phyloP scores from a whole-genome alignment of 345 rosid species.

The Moringa oleifera region DNA sequence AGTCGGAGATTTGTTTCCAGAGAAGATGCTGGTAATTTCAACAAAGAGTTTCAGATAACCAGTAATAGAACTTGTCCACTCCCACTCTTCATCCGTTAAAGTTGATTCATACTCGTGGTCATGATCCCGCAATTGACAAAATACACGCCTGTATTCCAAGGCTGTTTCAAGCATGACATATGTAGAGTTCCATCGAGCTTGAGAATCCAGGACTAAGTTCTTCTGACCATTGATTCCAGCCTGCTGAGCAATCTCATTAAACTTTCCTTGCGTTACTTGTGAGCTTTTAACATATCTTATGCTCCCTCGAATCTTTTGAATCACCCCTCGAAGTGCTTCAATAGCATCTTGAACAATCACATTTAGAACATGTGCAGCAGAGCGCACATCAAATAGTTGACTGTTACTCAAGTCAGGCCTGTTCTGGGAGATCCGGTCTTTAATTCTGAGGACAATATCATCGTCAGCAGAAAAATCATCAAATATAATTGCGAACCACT shows the following conservation, averaged over 20 bases:
- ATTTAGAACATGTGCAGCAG: constrained; percentile 61
- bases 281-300: constrained; percentile 77
- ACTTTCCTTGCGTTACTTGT: constrained; percentile 52
- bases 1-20: constrained; percentile 57
- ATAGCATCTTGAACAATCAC: constrained; percentile 61
- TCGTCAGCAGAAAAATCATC: constrained; percentile 62
- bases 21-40: constrained; percentile 55
- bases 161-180: constrained; percentile 73
- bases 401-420: constrained; percentile 54
- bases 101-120: constrained; percentile 46
- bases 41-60: constrained; percentile 54
- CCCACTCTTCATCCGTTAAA: constrained; percentile 77
- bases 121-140: constrained; percentile 58
- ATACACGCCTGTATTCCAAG: constrained; percentile 56
- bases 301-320: constrained; percentile 66
- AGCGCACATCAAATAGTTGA: constrained; percentile 67
- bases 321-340: constrained; percentile 55
- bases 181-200: constrained; percentile 67
- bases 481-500: constrained; percentile 80
- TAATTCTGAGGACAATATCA: constrained; percentile 57
- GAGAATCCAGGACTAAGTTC: constrained; percentile 57
- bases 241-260: constrained; percentile 62
- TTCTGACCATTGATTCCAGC: constrained; percentile 54
- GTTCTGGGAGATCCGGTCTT: constrained; percentile 53
- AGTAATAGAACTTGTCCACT: constrained; percentile 52